Percentiles rank a stretch among this genome's conserved stretches.
Conservation (phyloP, 176 grass and related monocot species). For the Hordeum marinum region DNA sequence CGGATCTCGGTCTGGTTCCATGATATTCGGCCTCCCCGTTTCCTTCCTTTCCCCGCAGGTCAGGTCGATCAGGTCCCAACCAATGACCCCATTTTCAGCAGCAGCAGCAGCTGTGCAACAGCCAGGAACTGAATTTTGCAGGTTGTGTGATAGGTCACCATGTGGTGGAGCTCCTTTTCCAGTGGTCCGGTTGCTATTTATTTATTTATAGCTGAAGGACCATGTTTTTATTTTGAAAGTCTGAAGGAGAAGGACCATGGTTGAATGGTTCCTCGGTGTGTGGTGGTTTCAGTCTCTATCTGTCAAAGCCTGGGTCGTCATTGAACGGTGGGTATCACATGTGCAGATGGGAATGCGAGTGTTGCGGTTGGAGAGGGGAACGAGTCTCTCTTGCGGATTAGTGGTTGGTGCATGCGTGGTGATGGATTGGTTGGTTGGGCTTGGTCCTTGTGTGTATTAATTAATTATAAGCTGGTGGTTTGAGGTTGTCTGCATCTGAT, state of each 20-base stretch:
- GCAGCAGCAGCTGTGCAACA: no score
- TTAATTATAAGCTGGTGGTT: not conserved
- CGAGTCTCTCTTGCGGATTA: not conserved
- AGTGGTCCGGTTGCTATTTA: not conserved
- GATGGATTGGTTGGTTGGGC: not conserved
- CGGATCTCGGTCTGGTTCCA: no score
- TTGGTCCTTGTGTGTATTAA: not conserved
- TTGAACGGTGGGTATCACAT: not conserved
- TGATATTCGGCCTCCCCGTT: no score
- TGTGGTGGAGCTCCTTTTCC: slow-evolving; percentile 6
- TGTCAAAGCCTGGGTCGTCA: not conserved
- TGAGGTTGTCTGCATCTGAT: slow-evolving; percentile 8
- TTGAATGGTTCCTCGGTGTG: not conserved
- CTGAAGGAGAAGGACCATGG: not conserved
- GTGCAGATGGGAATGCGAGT: not conserved
- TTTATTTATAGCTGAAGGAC: not conserved
- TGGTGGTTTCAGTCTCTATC: not conserved
- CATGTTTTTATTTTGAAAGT: not conserved
- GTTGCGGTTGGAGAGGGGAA: not conserved
- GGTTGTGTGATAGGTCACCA: slow-evolving; percentile 11
- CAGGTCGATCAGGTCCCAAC: no score
- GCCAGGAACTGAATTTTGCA: slow-evolving; percentile 15
- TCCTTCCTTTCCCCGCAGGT: no score
- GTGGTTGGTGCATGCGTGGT: not conserved
- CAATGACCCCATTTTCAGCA: not conserved